Evolutionary conservation across 805 yeast genomes (phyloP), one percentile per base, ranked within the genome.

Genomic region (Saccharomycopsis capsularis): DNA sequence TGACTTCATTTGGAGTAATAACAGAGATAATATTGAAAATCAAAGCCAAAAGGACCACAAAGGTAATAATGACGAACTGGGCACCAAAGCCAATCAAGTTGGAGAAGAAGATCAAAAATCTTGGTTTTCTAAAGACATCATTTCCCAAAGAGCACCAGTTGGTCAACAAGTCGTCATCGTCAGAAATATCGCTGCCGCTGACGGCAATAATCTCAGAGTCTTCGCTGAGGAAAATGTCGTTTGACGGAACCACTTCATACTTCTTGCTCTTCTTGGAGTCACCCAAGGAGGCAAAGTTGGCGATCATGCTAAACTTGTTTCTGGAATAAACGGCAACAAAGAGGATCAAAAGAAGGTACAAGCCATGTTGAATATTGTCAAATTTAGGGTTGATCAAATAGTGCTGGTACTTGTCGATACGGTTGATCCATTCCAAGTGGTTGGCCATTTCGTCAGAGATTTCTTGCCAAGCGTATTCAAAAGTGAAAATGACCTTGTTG

Each of bases 391-490:
- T 57, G 15, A 61, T 56, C 30, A 62, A 50, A 35, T 57, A 60
- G 48, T 62, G 62, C 21, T 53, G 51, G 30, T 59, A 63, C 3
- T 59, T 21, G 3, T 56, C 58, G 56, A 58, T 52, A 13, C 57
- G 51, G 22, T 46, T 38, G 16, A 22, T 39, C 46, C 47, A 40
- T 5, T 44, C 42, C 7, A 30, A 44, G 3, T 46, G 46, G 48
- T 60, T 40, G 19, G 45, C 30, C 18, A 29, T 39, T 3, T 38
- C 46, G 24, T 47, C 23, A 21, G 27, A 57, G 11, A 61, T 44
- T 36, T 62, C 65, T 47, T 58, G 60, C 58, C 60, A 63, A 3
- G 58, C 36, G 2, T 62, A 43, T 32, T 59, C 63, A 46, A 59
- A 61, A 2, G 63, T 44, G 48, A 63, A 48, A 51, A 59, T 57